Base-by-base conservation (phyloP, 2,329 filamentous ascomycete species). In the Phyllosticta capitalensis region DNA sequence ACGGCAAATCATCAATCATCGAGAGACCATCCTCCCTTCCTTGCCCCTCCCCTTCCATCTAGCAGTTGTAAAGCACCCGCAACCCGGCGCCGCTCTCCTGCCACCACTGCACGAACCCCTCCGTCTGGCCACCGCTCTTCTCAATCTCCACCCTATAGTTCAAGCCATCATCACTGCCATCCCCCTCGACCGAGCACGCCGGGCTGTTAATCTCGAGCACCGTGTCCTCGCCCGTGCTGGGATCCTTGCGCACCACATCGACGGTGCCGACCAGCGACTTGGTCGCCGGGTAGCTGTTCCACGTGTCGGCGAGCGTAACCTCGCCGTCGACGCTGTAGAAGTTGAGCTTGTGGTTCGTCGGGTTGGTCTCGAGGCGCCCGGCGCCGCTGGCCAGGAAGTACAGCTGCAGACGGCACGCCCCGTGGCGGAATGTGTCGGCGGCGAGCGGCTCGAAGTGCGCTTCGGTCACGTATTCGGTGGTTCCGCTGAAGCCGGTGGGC, bases 371-470 rank as follows among this genome's bases (percentile, higher is more conserved):
- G 9, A 59, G 19, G 28, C 28, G 28, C 6, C 21, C 28, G 45
- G 60, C 61, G 62, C 64, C 65, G 20, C 58, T 61, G 20, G 64
- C 48, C 2, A 64, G 63, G 63, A 69, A 68, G 61, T 65, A 65
- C 62, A 65, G 61, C 61, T 69, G 67, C 49, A 68, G 64, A 52
- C 64, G 62, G 63, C 67, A 69, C 33, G 67, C 67, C n/a, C n/a
- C n/a, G n/a, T n/a, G n/a, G 28, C 28, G 9, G 59, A 65, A 67
- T 19, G 63, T 61, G n/a, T 58, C 61, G 14, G 62, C 54, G 12
- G 67, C 67, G 33, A 69, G 58, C 56, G 58, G 62, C 58, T 38
- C 55, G 63, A 67, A 68, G 50, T 64, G 60, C 24, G 54, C 56
- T 56, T 45, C 68, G 12, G 26, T 53, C 45, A 62, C 60, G 52